Evolutionary conservation across 176 grass and related monocot species (phyloP), one percentile per base, ranked within the genome.

Genomic region (Cenchrus purpureus): DNA sequence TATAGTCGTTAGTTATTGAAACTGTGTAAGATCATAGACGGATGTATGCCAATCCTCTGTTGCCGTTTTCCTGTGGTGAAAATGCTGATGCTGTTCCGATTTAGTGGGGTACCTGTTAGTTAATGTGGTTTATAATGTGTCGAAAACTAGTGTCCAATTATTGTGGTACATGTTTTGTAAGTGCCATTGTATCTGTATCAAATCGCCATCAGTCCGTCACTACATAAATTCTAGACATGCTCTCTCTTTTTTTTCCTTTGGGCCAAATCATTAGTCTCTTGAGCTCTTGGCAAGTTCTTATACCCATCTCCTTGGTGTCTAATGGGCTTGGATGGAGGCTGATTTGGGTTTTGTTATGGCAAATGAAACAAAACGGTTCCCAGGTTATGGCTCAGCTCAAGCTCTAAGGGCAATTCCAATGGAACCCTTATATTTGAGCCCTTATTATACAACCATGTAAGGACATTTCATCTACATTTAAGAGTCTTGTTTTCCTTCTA

Each of bases 361-460:
- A 32, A 32, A 32, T 32, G 1, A 32, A 32, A 32, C 31, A 32
- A 32, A 32, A 32, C 31, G 31, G 31, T 32, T 32, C 31, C 31
- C 31, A 32, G 31, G 80, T 48, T 80, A 78, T 89, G 89, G 78
- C 45, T 56, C 82, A 74, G 44, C 61, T 71, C 92, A 86, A 78
- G 43, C 49, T 61, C 71, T 79, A 50, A 4, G 37, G 37, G 37
- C 37, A 40, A 40, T 2, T 40, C 37, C 37, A 34, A 34, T 34
- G 34, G 34, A 34, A 34, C 34, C 34, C 34, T 34, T 34, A 34
- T 34, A 34, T 34, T 34, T 3, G 34, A 34, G 34, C 34, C 34
- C 34, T 25, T 25, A 25, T 34, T 34, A 34, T 34, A 34, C 1
- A 34, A 34, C 34, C 1, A 34, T 34, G 3, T 34, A 34, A 34